Evolutionary conservation across 1,284 basidiomycete genomes (phyloP), one percentile per base, ranked within the genome.

Genomic region (Ceratobasidium sp.): DNA sequence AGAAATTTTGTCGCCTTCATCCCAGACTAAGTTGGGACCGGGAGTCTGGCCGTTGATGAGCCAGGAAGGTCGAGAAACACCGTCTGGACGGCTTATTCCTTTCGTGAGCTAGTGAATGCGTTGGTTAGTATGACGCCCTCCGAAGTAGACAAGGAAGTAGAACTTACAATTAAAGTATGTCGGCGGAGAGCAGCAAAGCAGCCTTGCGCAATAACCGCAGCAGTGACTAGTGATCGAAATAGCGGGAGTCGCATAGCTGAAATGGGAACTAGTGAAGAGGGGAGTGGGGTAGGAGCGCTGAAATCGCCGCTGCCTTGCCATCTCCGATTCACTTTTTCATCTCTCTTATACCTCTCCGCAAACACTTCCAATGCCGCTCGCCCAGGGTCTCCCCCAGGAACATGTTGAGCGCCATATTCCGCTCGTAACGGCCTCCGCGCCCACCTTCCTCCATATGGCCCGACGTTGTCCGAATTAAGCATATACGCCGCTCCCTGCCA

Each of bases 31-130:
- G 40, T 74, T 51, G 3, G 71, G 76, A 25, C 76, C 76, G 11
- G 71, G 76, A 8, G 76, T 77, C 52, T 75, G 70, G 11, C 76
- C 76, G 34, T 77, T 77, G 43, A 77, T 69, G 17, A 69, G 52
- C 67, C 67, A 69, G 1, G 67, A 69, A 52, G 67, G 52, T 2
- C 76, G 52, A 59, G 73, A 32, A 49, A 59, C 22, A 22, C 76
- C 67, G 40, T 69, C 46, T n/a, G 77, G 8, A 54, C 70, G 59
- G 32, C 32, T 70, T 22, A 54, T 70, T 43, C 68, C 68, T n/a
- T 70, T 70, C n/a, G 68, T 70, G 40, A 70, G 19, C 68, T 70
- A 11, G 17, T 13, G 34, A 22, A 37, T 29, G 9, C n/a, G 19
- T 32, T 40, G 19, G 17, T 32, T 59, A 29, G 19, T 40, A 62